phyloP scores from a whole-genome alignment of 129 eudicot genomes.

The Gnaphalium uliginosum region DNA sequence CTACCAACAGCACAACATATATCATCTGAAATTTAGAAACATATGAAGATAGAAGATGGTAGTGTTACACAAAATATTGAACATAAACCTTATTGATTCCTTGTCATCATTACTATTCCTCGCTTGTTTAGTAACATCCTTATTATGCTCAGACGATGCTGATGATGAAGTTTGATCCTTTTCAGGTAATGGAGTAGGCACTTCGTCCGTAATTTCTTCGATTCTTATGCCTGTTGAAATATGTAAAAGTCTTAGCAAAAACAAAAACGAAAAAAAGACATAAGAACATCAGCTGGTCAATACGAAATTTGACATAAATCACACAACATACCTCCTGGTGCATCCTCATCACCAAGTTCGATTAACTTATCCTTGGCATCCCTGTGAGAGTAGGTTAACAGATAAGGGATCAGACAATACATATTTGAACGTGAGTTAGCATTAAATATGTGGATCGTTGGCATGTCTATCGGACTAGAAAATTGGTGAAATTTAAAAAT shows the following conservation, averaged over 20 bases:
- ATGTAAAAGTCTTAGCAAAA: constrained; percentile 7
- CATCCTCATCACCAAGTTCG: constrained; percentile 52
- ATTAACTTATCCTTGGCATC: constrained; percentile 53
- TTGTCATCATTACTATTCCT: constrained; percentile 56
- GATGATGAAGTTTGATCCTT: constrained; percentile 42
- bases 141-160: constrained; percentile 34
- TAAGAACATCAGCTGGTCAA: constrained; percentile 1
- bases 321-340: constrained; percentile 51
- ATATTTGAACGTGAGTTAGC: no score
- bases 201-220: constrained; percentile 89
- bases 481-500: background rate
- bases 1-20: background rate
- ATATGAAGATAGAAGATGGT: background rate
- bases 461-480: background rate
- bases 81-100: constrained; percentile 70
- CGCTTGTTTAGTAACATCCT: constrained; percentile 36
- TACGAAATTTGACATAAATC: constrained; percentile 12
- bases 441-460: background rate
- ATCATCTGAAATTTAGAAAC: background rate
- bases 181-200: constrained; percentile 33
- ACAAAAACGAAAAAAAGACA: background rate
- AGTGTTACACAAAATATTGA: background rate
- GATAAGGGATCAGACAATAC: background rate
- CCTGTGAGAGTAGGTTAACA: constrained; percentile 41
- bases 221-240: constrained; percentile 62